Conservation (phyloP, 371 early-diverging fungal genomes). For the Smittium mucronatum region DNA sequence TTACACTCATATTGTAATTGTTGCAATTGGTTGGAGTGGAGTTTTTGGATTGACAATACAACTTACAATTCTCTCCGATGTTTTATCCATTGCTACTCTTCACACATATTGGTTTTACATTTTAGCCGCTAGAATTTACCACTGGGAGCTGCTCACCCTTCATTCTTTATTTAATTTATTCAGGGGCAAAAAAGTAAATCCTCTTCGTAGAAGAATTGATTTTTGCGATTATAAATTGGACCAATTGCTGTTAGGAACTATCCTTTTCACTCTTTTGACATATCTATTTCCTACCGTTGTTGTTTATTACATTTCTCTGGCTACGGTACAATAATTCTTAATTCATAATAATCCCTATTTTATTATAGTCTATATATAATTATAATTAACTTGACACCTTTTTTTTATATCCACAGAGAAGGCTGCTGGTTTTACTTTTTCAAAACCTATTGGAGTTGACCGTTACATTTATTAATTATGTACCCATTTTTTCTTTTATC, state of each 20-base stretch:
- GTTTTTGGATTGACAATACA: slow-evolving; percentile 75
- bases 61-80: slow-evolving; percentile 65
- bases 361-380: too few species aligned
- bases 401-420: slow-evolving; percentile 56
- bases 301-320: slow-evolving; percentile 55
- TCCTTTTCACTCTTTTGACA: slow-evolving; percentile 79
- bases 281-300: slow-evolving; percentile 91
- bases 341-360: too few species aligned
- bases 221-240: slow-evolving; percentile 87
- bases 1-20: slow-evolving; percentile 49
- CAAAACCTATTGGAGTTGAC: slow-evolving; percentile 71
- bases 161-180: slow-evolving; percentile 82
- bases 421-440: slow-evolving; percentile 63
- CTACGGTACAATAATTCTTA: neutral
- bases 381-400: too few species aligned
- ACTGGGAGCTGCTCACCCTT: slow-evolving; percentile 76
- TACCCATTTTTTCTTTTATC: slow-evolving; percentile 84
- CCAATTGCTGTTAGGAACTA: slow-evolving; percentile 87
- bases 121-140: slow-evolving; percentile 79
- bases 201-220: slow-evolving; percentile 84
- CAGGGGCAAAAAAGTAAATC: slow-evolving; percentile 81
- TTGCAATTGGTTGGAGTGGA: slow-evolving; percentile 62
- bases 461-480: slow-evolving; percentile 81
- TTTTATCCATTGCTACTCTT: slow-evolving; percentile 64
- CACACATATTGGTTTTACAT: slow-evolving; percentile 90